Evolutionary conservation across 2,329 filamentous ascomycete species (phyloP), one percentile per base, ranked within the genome.

Genomic region (Periconia sp.): DNA sequence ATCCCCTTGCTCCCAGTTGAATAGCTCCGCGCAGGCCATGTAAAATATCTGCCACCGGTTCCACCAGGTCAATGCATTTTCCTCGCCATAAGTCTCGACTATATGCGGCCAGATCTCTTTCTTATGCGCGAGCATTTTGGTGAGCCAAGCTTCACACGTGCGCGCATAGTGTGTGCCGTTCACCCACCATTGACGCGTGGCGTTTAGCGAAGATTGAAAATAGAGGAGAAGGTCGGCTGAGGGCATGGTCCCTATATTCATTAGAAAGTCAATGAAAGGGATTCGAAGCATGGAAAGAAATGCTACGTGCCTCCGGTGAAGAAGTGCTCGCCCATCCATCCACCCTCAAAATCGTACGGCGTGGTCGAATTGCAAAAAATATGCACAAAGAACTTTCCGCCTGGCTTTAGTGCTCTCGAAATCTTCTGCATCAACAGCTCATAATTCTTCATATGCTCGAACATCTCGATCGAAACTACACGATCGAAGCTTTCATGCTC

Each of bases 381-480:
- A 55, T 88, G 85, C 43, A 87, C 81, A 57, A 88, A 87, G 11
- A 87, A 72, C 69, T 87, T 86, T 4, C 85, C 86, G 1, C 75
- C 74, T 0, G 82, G 79, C 52, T 80, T 84, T 40, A 88, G 71
- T 3, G 83, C 77, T 21, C 77, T 73, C 3, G 76, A 61, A 12
- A 88, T 70, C 65, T 88, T 88, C 30, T 78, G 76, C 71, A 88
- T 80, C 17, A 88, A 77, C 10, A 82, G 71, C 49, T 85, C 79
- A 66, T 88, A 88, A 66, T 88, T 88, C 65, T 88, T 88, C 85
- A 88, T 88, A 66, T 88, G 86, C 64, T 88, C 85, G 59, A 89
- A 88, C 10, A 88, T 75, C 76, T 87, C 86, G 48, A 88, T 85
- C 6, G 81, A 84, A 12, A 88, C 73, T 1, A 88, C 82, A 10